A percentile compares a stretch with the other conserved stretches of the same genome.
Evolutionary conservation across 805 yeast species (phyloP).

Genomic region (Komagataella mondaviorum): DNA sequence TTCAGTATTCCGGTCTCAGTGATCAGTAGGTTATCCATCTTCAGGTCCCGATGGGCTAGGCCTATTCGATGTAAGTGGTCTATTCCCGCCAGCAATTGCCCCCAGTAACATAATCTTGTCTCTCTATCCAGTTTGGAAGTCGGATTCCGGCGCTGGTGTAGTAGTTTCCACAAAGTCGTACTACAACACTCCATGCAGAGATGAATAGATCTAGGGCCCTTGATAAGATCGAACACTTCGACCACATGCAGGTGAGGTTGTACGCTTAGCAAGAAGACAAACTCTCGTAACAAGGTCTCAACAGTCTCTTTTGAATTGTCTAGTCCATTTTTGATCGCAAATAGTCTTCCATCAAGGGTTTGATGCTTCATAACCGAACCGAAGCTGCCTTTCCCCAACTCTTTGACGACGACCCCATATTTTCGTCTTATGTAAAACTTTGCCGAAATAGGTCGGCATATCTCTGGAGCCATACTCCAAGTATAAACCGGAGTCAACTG

Average conservation of each 20-base stretch:
- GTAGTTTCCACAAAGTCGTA: not conserved
- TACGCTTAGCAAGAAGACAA: not conserved
- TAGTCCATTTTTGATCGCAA: not conserved
- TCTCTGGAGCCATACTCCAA: not conserved
- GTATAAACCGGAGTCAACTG: not conserved
- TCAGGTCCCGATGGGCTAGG: constrained; percentile 37
- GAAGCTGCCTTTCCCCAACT: not conserved
- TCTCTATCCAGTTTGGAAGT: not conserved
- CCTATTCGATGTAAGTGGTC: constrained; percentile 21
- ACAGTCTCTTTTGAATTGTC: not conserved
- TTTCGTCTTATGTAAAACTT: not conserved
- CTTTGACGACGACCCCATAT: not conserved
- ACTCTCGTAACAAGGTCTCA: not conserved
- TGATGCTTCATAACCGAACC: not conserved
- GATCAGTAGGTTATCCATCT: constrained; percentile 30
- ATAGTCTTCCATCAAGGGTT: not conserved
- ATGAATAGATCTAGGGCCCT: not conserved
- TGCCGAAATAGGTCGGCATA: not conserved
- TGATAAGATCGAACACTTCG: not conserved
- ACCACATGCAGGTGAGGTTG: not conserved
- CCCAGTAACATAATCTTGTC: constrained; percentile 14
- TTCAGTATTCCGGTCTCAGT: constrained; percentile 19
- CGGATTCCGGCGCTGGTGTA: not conserved
- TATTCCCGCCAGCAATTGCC: constrained; percentile 26
- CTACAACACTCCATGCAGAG: not conserved